Percentiles rank a stretch among this genome's conserved stretches.
phyloP scores from a whole-genome alignment of 1,284 basidiomycete species.

The Athelia psychrophila region DNA sequence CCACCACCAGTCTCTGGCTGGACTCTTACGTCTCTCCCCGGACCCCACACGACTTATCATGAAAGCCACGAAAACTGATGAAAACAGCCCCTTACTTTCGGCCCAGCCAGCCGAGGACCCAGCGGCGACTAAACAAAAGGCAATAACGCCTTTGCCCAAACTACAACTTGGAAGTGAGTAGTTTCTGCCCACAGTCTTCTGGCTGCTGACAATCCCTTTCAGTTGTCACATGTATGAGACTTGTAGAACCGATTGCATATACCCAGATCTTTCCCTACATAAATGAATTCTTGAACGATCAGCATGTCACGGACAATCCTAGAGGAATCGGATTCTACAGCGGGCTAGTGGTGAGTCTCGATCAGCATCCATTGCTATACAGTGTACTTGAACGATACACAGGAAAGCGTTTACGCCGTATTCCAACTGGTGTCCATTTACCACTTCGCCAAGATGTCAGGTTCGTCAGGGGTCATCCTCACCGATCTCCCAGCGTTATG shows the following conservation, averaged over 20 bases:
- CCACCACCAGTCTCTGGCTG: too few species aligned
- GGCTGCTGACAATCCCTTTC: background rate
- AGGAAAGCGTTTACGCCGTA: conserved; percentile 65
- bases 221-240: conserved; percentile 20
- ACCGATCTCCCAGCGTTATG: background rate
- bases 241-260: conserved; percentile 37
- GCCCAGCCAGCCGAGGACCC: background rate
- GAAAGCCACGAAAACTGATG: background rate
- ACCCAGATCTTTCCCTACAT: conserved; percentile 37
- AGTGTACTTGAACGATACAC: conserved; percentile 2
- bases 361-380: background rate
- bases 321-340: conserved; percentile 38
- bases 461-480: conserved; percentile 17
- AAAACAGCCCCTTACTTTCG: background rate
- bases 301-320: conserved; percentile 31
- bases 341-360: conserved; percentile 32
- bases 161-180: conserved; percentile 14
- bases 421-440: conserved; percentile 64
- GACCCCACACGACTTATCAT: too few species aligned
- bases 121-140: background rate
- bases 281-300: conserved; percentile 35
- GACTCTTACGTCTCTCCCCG: too few species aligned
- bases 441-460: conserved; percentile 60
- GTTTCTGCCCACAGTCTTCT: background rate
- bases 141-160: conserved; percentile 17